Percentiles rank a stretch among this genome's conserved stretches.
These are phyloP conservation scores for Trichodelitschia bisporula DNA, from an alignment of 495 filamentous ascomycete species.

Conservation along the genomic window DNA sequence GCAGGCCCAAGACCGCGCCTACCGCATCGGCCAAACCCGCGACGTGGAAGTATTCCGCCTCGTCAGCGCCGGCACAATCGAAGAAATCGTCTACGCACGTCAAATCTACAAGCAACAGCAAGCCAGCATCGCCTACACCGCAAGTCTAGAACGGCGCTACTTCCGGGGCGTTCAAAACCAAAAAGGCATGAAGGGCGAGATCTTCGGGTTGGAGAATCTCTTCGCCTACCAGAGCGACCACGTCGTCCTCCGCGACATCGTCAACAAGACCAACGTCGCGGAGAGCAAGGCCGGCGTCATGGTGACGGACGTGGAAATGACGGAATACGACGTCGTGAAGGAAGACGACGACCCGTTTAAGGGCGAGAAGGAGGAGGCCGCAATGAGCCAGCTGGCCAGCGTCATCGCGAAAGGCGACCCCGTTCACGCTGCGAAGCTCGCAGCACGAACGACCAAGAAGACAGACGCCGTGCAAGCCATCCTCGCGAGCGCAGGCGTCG, in stretches of 20 bases:
- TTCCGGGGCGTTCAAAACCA: constrained; percentile 86
- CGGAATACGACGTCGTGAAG: constrained; percentile 14
- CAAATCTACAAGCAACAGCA: constrained; percentile 99
- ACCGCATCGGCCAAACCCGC: constrained; percentile 77
- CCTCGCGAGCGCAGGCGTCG: constrained; percentile 64
- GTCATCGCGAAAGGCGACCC: constrained; percentile 29
- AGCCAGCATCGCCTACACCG: constrained; percentile 91
- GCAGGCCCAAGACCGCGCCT: constrained; percentile 90
- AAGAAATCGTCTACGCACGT: constrained; percentile 90
- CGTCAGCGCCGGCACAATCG: constrained; percentile 80
- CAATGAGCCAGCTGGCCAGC: constrained; percentile 54
- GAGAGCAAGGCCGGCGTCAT: constrained; percentile 72
- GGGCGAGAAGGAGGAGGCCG: constrained; percentile 29
- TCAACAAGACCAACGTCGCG: constrained; percentile 94
- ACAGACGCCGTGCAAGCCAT: constrained; percentile 74
- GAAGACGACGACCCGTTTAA: constrained; percentile 22
- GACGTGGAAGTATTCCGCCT: constrained; percentile 94
- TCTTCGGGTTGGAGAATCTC: constrained; percentile 79
- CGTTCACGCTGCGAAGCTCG: too few species aligned
- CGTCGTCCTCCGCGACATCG: constrained; percentile 65
- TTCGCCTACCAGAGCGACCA: constrained; percentile 62
- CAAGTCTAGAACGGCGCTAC: constrained; percentile 43
- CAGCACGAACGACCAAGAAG: constrained; percentile 15
- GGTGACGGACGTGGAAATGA: constrained; percentile 45
- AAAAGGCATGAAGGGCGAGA: constrained; percentile 62